These are phyloP conservation scores for Bipolaris victoriae DNA, from an alignment of 2,329 filamentous ascomycete genomes.

Conservation along the genomic window DNA sequence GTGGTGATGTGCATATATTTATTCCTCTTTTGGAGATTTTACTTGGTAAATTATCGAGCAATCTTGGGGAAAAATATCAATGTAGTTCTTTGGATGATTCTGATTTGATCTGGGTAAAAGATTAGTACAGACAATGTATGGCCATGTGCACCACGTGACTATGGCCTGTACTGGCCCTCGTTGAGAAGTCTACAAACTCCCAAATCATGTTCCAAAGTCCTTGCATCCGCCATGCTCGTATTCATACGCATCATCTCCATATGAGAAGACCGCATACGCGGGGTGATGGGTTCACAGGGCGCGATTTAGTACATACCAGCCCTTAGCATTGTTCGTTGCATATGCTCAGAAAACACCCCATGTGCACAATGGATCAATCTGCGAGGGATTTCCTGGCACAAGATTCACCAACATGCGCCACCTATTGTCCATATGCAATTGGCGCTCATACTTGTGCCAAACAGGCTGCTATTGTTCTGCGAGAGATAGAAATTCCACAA, in stretches of 20 bases:
- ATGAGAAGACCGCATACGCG: not conserved
- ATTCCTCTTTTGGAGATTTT: not conserved
- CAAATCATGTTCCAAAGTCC: not conserved
- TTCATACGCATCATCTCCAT: not conserved
- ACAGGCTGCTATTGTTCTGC: constrained; percentile 26
- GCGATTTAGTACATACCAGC: not conserved
- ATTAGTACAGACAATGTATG: no score
- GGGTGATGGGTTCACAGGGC: not conserved
- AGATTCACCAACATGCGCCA: not conserved
- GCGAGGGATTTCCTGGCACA: not conserved
- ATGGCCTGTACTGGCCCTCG: not conserved
- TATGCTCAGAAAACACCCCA: not conserved
- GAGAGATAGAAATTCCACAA: constrained; percentile 9
- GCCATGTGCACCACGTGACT: not conserved
- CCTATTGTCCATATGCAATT: not conserved
- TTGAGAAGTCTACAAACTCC: not conserved
- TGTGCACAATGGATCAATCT: not conserved
- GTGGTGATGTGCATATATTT: not conserved
- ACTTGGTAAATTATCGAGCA: no score
- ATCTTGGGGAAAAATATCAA: no score
- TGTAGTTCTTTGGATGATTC: no score
- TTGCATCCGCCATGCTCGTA: not conserved
- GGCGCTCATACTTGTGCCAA: constrained; percentile 1
- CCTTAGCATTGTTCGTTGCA: constrained; percentile 12
- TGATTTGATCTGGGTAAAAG: no score